Percentiles rank a stretch among this genome's conserved stretches.
phyloP scores from a whole-genome alignment of 192 early-diverging fungal genomes.

The Coemansia sp. region DNA sequence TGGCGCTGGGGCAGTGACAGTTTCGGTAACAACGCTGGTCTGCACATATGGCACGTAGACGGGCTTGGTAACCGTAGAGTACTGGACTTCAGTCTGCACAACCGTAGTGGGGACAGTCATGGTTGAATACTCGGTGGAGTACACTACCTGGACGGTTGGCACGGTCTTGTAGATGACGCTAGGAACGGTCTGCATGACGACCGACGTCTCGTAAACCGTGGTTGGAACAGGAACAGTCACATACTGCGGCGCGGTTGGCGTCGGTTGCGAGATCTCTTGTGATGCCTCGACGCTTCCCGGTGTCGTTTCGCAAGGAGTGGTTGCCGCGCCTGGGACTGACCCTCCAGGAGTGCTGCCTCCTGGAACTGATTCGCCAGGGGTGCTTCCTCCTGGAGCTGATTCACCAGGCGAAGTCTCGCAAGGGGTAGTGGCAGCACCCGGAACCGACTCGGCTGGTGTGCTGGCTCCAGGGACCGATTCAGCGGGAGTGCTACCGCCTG shows the following conservation, averaged over 20 bases:
- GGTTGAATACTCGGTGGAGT: slow-evolving; percentile 25
- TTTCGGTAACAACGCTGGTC: slow-evolving; percentile 37
- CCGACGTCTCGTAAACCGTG: slow-evolving; percentile 31
- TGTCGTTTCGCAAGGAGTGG: slow-evolving; percentile 5
- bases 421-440: too few relatives aligned
- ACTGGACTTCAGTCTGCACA: slow-evolving; percentile 42
- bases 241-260: slow-evolving; percentile 13
- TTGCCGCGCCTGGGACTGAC: neutral
- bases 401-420: slow-evolving; percentile 14
- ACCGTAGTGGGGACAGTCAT: slow-evolving; percentile 30
- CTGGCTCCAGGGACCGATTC: neutral
- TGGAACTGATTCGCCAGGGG: neutral
- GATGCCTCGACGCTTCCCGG: slow-evolving; percentile 14
- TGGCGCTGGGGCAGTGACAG: slow-evolving; percentile 26
- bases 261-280: slow-evolving; percentile 8
- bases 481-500: slow-evolving; percentile 15
- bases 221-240: slow-evolving; percentile 31
- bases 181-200: slow-evolving; percentile 35
- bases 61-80: slow-evolving; percentile 43
- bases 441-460: slow-evolving; percentile 14
- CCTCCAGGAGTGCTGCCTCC: neutral
- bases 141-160: slow-evolving; percentile 25
- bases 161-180: slow-evolving; percentile 39
- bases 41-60: slow-evolving; percentile 54
- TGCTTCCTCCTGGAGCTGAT: neutral